Conservation (phyloP, 495 filamentous ascomycete genomes). For the Choiromyces venosus region DNA sequence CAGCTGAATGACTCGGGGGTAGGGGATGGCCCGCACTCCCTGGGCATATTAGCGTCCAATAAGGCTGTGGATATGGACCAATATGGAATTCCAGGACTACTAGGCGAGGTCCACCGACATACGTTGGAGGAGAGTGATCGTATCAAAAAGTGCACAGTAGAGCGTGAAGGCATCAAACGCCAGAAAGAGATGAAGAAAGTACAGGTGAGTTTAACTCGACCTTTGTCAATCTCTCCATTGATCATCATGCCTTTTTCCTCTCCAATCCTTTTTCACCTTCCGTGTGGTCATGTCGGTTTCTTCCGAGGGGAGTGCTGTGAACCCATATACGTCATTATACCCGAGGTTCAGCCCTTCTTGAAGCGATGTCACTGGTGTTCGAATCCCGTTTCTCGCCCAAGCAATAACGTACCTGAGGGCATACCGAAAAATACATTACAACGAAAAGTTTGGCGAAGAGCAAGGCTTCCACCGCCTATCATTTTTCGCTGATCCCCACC, state of each 20-base stretch:
- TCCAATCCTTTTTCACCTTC: neutral
- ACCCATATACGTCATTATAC: neutral
- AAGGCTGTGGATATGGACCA: conserved; percentile 30
- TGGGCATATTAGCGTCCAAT: conserved; percentile 22
- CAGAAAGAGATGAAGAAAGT: conserved; percentile 64
- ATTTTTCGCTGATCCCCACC: no score
- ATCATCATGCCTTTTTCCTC: conserved; percentile 14
- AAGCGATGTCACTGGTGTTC: neutral
- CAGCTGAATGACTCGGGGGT: conserved; percentile 23
- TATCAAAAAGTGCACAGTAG: conserved; percentile 78
- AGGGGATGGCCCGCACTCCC: conserved; percentile 26
- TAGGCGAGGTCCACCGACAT: conserved; percentile 65
- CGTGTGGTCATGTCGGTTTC: neutral
- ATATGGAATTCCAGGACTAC: conserved; percentile 36
- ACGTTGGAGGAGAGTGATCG: conserved; percentile 71
- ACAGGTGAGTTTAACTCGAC: conserved; percentile 53
- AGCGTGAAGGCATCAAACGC: conserved; percentile 59
- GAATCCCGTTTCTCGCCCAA: neutral
- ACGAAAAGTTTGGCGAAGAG: no score
- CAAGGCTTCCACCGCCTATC: no score
- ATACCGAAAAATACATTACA: no score
- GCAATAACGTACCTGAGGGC: no score
- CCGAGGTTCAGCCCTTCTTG: neutral
- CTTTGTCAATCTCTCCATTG: conserved; percentile 32
- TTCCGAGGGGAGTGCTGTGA: neutral